Evolutionary conservation across 345 rosid genomes (phyloP).

Genomic region (Draba incana): DNA sequence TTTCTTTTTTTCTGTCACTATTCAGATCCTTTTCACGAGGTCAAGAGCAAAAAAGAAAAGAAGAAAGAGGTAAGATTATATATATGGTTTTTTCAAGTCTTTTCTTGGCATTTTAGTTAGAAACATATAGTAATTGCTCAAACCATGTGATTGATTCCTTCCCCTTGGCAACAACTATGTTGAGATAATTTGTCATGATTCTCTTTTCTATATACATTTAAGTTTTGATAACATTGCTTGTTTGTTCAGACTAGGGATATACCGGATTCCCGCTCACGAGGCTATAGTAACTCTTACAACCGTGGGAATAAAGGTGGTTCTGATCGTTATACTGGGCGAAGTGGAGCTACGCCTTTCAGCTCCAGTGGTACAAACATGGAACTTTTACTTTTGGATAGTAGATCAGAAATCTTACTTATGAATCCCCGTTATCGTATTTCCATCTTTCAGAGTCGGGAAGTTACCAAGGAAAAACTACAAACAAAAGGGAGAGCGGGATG

Average conservation of each 20-base stretch:
- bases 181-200: too few species aligned
- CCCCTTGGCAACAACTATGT: too few species aligned
- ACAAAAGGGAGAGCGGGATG: slow-evolving; percentile 76
- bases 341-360: slow-evolving; percentile 48
- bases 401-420: slow-evolving; percentile 9
- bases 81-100: slow-evolving; percentile 6
- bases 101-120: too few species aligned
- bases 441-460: slow-evolving; percentile 56
- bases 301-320: slow-evolving; percentile 69
- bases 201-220: too few species aligned
- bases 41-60: slow-evolving; percentile 93
- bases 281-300: slow-evolving; percentile 48
- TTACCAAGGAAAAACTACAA: slow-evolving; percentile 54
- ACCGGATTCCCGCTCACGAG: slow-evolving; percentile 59
- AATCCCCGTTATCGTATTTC: slow-evolving; percentile 28
- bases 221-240: neutral
- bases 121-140: too few species aligned
- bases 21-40: slow-evolving; percentile 93
- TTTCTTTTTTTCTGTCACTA: neutral
- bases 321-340: slow-evolving; percentile 66
- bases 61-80: slow-evolving; percentile 68
- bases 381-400: neutral
- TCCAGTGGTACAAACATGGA: slow-evolving; percentile 54
- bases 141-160: too few species aligned
- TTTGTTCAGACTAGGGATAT: slow-evolving; percentile 70